Evolutionary conservation across 805 yeast species (phyloP).

Genomic region (Spathaspora arborariae): DNA sequence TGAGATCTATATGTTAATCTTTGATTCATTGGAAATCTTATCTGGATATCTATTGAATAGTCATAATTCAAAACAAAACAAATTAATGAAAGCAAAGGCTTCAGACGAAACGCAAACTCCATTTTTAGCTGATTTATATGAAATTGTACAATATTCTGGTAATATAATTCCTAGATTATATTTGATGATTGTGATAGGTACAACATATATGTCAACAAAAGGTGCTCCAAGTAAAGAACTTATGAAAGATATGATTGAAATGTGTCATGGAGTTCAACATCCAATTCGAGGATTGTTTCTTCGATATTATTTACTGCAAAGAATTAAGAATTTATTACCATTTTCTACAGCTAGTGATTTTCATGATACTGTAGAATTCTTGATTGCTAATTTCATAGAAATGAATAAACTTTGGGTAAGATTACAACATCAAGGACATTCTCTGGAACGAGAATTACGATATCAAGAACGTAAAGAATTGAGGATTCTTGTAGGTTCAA

Average conservation of each 20-base stretch:
- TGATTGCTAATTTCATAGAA: constrained; percentile 84
- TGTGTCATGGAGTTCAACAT: constrained; percentile 96
- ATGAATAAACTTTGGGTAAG: constrained; percentile 99
- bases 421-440: constrained; percentile 91
- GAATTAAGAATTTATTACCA: constrained; percentile 67
- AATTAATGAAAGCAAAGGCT: constrained; percentile 13
- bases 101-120: constrained; percentile 28
- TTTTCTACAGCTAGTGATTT: constrained; percentile 36
- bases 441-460: constrained; percentile 73
- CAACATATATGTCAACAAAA: constrained; percentile 74
- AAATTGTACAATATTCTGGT: constrained; percentile 92
- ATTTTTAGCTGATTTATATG: constrained; percentile 80
- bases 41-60: constrained; percentile 61
- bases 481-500: constrained; percentile 89
- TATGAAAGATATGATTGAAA: constrained; percentile 93
- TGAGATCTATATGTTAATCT: constrained; percentile 79
- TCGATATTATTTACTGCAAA: constrained; percentile 82
- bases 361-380: constrained; percentile 70
- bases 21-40: constrained; percentile 73
- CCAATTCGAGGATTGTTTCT: constrained; percentile 90
- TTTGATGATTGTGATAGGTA: constrained; percentile 92
- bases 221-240: constrained; percentile 82
- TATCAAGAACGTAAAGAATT: constrained; percentile 80
- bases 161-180: constrained; percentile 89
- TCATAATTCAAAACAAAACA: constrained; percentile 59